These are phyloP conservation scores for Solanum commersonii DNA, from an alignment of 257 asterid genomes.

Conservation along the genomic window DNA sequence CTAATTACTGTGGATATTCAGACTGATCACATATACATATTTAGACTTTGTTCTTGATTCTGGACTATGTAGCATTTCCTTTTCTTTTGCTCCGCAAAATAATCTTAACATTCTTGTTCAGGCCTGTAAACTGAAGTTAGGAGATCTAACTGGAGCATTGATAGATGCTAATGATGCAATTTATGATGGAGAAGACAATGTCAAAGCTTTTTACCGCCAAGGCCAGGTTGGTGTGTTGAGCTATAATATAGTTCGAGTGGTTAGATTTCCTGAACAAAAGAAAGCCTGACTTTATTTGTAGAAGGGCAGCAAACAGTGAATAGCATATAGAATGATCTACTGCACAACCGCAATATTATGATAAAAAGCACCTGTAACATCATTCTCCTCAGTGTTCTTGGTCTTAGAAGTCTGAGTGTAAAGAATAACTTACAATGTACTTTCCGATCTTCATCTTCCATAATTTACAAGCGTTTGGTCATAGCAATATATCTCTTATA, in stretches of 20 bases:
- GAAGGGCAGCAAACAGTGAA: background rate
- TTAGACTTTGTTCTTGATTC: background rate
- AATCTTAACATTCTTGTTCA: background rate
- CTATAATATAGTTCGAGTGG: background rate
- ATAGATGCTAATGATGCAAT: slow-evolving; percentile 28
- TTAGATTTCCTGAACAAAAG: background rate
- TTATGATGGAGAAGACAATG: slow-evolving; percentile 22
- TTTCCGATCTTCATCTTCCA: background rate
- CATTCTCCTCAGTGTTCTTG: background rate
- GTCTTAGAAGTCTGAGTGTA: background rate
- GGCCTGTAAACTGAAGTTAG: slow-evolving; percentile 33
- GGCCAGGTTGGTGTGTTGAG: slow-evolving; percentile 24
- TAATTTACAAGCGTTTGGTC: background rate
- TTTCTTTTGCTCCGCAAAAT: background rate
- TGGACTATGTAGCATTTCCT: background rate
- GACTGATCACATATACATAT: background rate
- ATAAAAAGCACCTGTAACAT: background rate
- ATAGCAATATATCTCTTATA: background rate
- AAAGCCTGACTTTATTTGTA: background rate
- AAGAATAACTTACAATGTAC: background rate
- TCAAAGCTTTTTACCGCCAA: slow-evolving; percentile 31
- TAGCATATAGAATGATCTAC: background rate
- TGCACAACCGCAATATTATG: background rate
- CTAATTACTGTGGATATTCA: background rate
- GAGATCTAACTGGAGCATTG: slow-evolving; percentile 32